Conservation (phyloP, 306 rosid genomes). For the Inga laurina region DNA sequence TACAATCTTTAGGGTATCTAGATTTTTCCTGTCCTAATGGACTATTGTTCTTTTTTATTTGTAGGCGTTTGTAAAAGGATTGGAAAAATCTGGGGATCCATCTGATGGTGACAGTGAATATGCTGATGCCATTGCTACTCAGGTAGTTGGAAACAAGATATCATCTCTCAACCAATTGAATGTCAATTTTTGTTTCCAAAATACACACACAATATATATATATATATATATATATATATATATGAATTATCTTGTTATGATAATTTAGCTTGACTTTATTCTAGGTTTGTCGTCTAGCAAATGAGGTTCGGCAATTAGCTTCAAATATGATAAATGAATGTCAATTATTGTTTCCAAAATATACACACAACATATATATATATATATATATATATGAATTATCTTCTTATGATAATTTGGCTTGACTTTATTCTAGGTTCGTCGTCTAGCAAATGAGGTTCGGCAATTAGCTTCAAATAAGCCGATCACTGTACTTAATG, state of each 20-base stretch:
- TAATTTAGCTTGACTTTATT: conserved; percentile 25
- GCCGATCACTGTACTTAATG: conserved; percentile 70
- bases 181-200: background rate
- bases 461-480: conserved; percentile 47
- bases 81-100: conserved; percentile 66
- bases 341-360: background rate
- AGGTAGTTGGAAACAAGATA: conserved; percentile 47
- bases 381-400: background rate
- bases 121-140: conserved; percentile 72
- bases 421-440: conserved; percentile 54
- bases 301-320: conserved; percentile 59
- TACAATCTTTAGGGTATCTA: background rate
- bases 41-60: background rate
- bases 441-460: conserved; percentile 72
- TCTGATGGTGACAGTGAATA: conserved; percentile 61
- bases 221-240: background rate
- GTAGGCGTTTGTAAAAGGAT: conserved; percentile 71
- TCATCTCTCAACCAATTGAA: background rate
- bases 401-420: conserved; percentile 12
- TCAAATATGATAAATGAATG: conserved; percentile 28
- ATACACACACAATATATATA: background rate
- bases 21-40: background rate
- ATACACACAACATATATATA: background rate
- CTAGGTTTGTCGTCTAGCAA: conserved; percentile 76
- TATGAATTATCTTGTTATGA: background rate